Conservation (phyloP, 495 filamentous ascomycete genomes). For the Tetracladium marchalianum region DNA sequence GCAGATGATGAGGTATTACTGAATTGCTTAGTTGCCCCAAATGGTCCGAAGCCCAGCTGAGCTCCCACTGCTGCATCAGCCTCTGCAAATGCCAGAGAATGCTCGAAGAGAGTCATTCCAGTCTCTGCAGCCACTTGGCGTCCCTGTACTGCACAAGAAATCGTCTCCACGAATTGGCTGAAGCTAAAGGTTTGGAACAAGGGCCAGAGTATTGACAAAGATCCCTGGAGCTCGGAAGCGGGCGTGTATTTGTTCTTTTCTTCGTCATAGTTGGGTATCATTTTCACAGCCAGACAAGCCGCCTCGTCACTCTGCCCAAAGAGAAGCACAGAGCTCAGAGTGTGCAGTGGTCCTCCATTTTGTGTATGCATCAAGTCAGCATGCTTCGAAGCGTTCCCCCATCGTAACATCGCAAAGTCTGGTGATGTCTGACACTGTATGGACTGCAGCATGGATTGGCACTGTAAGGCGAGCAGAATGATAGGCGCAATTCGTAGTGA, state of each 20-base stretch:
- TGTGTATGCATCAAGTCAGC: slow-evolving; percentile 65
- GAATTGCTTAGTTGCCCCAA: slow-evolving; percentile 32
- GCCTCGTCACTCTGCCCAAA: slow-evolving; percentile 56
- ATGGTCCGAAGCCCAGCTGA: slow-evolving; percentile 59
- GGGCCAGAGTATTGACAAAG: slow-evolving; percentile 78
- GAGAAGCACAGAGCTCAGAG: slow-evolving; percentile 55
- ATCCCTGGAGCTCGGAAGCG: slow-evolving; percentile 45
- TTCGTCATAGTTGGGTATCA: slow-evolving; percentile 42
- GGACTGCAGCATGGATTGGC: slow-evolving; percentile 60
- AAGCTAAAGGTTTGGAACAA: slow-evolving; percentile 74
- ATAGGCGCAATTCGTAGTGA: slow-evolving; percentile 66
- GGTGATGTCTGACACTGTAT: slow-evolving; percentile 90
- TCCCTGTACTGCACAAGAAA: slow-evolving; percentile 86
- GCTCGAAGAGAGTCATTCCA: slow-evolving; percentile 94
- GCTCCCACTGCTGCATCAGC: slow-evolving; percentile 77
- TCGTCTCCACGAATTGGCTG: slow-evolving; percentile 78
- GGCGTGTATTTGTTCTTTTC: slow-evolving; percentile 18
- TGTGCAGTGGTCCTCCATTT: slow-evolving; percentile 57
- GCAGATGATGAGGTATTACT: slow-evolving; percentile 17
- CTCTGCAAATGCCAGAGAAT: slow-evolving; percentile 92
- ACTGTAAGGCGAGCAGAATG: slow-evolving; percentile 60
- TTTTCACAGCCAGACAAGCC: slow-evolving; percentile 62
- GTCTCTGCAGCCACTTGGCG: slow-evolving; percentile 70
- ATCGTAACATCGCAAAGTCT: slow-evolving; percentile 59
- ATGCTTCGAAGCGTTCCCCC: slow-evolving; percentile 57